phyloP scores from a whole-genome alignment of 129 eudicot species.

The Pittosporum tobira region DNA sequence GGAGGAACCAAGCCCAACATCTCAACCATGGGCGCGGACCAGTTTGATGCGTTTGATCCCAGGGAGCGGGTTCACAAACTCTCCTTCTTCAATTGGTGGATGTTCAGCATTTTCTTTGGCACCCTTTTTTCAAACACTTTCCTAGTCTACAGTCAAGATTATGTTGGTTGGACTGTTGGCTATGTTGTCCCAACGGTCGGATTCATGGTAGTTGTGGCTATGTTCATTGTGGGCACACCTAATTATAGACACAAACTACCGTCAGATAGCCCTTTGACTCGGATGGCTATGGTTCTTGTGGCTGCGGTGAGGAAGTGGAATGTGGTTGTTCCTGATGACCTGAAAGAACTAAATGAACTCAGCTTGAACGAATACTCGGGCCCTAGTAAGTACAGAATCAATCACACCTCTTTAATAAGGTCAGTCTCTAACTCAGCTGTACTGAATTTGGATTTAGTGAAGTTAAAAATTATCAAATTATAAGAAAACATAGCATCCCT shows the following conservation, averaged over 20 bases:
- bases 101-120: no score
- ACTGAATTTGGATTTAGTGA: no score
- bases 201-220: slow-evolving; percentile 31
- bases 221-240: slow-evolving; percentile 44
- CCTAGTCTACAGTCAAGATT: slow-evolving; percentile 51
- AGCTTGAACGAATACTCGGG: slow-evolving; percentile 29
- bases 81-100: no score
- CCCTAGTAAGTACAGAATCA: slow-evolving; percentile 41
- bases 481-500: no score
- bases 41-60: slow-evolving; percentile 47
- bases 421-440: slow-evolving; percentile 5
- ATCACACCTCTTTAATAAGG: slow-evolving; percentile 39
- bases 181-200: slow-evolving; percentile 45
- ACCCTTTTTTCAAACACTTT: slow-evolving; percentile 48
- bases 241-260: slow-evolving; percentile 47
- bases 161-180: slow-evolving; percentile 44
- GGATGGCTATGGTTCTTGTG: slow-evolving; percentile 43
- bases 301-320: slow-evolving; percentile 42
- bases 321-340: slow-evolving; percentile 35
- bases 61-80: slow-evolving; percentile 38
- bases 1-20: slow-evolving; percentile 79
- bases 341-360: slow-evolving; percentile 45
- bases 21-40: slow-evolving; percentile 68
- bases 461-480: no score
- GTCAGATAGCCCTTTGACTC: slow-evolving; percentile 45